Conservation (phyloP, 2,329 filamentous ascomycete species). For the Catunica adiposa region DNA sequence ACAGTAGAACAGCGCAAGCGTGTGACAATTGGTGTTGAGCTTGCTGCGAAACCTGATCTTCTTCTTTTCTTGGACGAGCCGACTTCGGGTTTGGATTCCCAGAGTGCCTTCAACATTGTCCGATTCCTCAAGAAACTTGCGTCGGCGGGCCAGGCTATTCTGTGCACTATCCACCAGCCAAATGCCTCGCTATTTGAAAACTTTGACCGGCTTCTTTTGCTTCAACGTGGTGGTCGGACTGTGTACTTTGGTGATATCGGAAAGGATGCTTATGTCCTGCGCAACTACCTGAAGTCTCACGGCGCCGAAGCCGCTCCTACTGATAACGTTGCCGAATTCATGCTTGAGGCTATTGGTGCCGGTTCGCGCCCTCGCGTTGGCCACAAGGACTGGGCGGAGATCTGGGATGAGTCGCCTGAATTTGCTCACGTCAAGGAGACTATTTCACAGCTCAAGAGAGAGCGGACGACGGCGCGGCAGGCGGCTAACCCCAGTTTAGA, state of each 20-base stretch:
- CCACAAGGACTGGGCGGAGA: conserved; percentile 60
- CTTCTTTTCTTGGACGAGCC: conserved; percentile 68
- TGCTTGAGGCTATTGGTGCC: conserved; percentile 72
- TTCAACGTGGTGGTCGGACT: conserved; percentile 61
- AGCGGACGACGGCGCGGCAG: conserved; percentile 31
- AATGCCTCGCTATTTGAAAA: conserved; percentile 75
- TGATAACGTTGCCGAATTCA: conserved; percentile 56
- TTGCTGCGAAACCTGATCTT: conserved; percentile 66
- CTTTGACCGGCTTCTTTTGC: conserved; percentile 66
- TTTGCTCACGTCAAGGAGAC: conserved; percentile 47
- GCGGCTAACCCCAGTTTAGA: conserved; percentile 38
- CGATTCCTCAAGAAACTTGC: conserved; percentile 53
- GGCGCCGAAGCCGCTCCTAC: conserved; percentile 41
- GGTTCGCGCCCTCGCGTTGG: conserved; percentile 57
- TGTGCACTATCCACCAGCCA: conserved; percentile 85
- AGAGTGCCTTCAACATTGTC: conserved; percentile 53
- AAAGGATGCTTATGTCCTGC: conserved; percentile 52
- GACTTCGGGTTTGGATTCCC: conserved; percentile 56
- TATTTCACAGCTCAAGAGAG: conserved; percentile 49
- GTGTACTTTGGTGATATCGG: conserved; percentile 82
- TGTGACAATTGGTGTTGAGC: conserved; percentile 81
- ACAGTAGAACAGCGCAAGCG: conserved; percentile 53
- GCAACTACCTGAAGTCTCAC: conserved; percentile 42
- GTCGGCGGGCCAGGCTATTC: conserved; percentile 67
- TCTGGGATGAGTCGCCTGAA: conserved; percentile 61